Base-by-base conservation (phyloP, 1,139 yeast genomes). In the Taphrina flavorubra region DNA sequence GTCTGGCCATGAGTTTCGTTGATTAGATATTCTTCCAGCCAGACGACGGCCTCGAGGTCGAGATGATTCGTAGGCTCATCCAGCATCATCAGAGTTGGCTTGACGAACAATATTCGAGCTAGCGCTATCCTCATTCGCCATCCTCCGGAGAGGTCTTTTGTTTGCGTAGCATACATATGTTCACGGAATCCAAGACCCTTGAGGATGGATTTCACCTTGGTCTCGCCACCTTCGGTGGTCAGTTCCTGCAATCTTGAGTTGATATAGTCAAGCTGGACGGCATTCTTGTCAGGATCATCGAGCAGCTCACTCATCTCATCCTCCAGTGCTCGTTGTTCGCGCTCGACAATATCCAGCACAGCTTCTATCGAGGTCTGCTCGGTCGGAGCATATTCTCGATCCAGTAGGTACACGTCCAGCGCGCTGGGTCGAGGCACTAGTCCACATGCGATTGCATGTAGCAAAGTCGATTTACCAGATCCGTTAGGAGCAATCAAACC, bases 41-140 rank as follows among this genome's bases (percentile, higher is more conserved):
- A 94, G 77, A 94, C 99, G 88, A 98, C 94, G 71, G 99, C 99
- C 80, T 94, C 97, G 79, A 95, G 86, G 88, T 94, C 99, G 85
- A 94, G 86, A 80, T 94, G 99, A 81, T 94, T 94, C 11, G 98
- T 91, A 79, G 99, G 99, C 84, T 95, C 99, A 82, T 94, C 99
- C 74, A 94, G 82, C 77, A 94, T 83, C 77, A 90, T 83, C 75
- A 90, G 81, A 68, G 96, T 89, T 77, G 97, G 96, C 81, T 90
- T 90, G 73, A 90, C 96, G 79, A 86, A 86, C 75, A 86, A 81
- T 31, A 95, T 95, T 81, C 89, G 89, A 73, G 92, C 92, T 69
- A 89, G 83, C 46, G 96, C 94, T 71, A 89, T 95, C 80, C 96
- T 88, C 96, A 89, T 89, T 82, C 88, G 87, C 96, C 96, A 89